Conservation (phyloP, 768 basidiomycete genomes). For the Russula lepida region DNA sequence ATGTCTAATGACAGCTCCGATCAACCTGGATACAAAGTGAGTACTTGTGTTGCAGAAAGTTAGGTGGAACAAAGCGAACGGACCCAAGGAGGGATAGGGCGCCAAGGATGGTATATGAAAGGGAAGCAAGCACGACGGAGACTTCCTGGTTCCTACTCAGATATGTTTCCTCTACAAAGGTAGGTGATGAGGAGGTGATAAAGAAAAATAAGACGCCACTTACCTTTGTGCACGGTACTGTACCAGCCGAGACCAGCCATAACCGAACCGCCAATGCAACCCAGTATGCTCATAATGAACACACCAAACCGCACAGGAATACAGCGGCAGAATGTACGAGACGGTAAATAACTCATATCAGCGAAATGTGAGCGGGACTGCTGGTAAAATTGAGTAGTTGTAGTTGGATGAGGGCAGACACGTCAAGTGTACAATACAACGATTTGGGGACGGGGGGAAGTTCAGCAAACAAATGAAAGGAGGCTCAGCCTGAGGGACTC, state of each 20-base stretch:
- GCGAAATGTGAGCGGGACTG: background rate
- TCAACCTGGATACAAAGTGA: constrained; percentile 27
- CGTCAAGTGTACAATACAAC: background rate
- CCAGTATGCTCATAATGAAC: constrained; percentile 44
- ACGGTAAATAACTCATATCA: constrained; percentile 42
- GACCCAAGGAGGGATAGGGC: constrained; percentile 17
- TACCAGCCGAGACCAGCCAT: constrained; percentile 42
- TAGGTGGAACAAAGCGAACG: background rate
- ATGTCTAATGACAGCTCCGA: constrained; percentile 38
- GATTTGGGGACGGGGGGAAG: background rate
- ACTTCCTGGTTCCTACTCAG: constrained; percentile 13
- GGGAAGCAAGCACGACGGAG: constrained; percentile 7
- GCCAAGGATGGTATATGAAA: constrained; percentile 10
- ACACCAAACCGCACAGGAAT: constrained; percentile 58
- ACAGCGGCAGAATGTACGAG: constrained; percentile 55
- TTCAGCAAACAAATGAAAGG: constrained; percentile 1
- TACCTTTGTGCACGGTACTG: constrained; percentile 37
- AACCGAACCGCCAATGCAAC: constrained; percentile 35
- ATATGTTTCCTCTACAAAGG: background rate
- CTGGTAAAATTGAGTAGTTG: background rate
- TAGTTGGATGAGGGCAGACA: background rate
- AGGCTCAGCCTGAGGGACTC: constrained; percentile 16
- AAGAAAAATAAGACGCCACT: constrained; percentile 21
- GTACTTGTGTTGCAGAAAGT: background rate
- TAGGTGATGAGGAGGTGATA: background rate